These are phyloP conservation scores for Eragrostis tef DNA, from an alignment of 202 grass and related monocot species.

Conservation along the genomic window DNA sequence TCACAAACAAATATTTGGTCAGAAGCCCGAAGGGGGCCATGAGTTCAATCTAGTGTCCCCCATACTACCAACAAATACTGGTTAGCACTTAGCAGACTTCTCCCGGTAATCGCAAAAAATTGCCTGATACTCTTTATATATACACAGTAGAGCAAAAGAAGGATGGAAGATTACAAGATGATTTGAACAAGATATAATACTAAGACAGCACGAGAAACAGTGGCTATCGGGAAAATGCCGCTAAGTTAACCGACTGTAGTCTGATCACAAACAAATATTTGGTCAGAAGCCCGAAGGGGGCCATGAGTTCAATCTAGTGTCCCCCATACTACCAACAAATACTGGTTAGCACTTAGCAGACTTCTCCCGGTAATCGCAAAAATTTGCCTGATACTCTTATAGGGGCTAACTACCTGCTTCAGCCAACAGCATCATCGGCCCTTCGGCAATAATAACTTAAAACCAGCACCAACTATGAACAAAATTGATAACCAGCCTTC, in stretches of 20 bases:
- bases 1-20: constrained; percentile 57
- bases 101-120: constrained; percentile 44
- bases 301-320: constrained; percentile 48
- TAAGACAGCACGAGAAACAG: constrained; percentile 35
- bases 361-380: constrained; percentile 43
- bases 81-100: constrained; percentile 57
- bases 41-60: constrained; percentile 51
- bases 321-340: constrained; percentile 56
- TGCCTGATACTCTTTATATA: constrained; percentile 44
- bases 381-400: constrained; percentile 51
- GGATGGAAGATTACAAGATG: constrained; percentile 1
- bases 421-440: constrained; percentile 20
- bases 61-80: constrained; percentile 56
- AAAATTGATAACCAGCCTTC: constrained; percentile 27
- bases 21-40: constrained; percentile 48
- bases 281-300: constrained; percentile 50
- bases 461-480: constrained; percentile 45
- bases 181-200: constrained; percentile 39
- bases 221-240: constrained; percentile 62
- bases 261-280: constrained; percentile 55
- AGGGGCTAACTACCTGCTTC: constrained; percentile 40
- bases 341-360: constrained; percentile 58
- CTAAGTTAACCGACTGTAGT: constrained; percentile 52
- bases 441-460: constrained; percentile 30
- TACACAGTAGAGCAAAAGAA: background rate